phyloP scores from a whole-genome alignment of 352 stramenopile species.

The Globisporangium irregulare region DNA sequence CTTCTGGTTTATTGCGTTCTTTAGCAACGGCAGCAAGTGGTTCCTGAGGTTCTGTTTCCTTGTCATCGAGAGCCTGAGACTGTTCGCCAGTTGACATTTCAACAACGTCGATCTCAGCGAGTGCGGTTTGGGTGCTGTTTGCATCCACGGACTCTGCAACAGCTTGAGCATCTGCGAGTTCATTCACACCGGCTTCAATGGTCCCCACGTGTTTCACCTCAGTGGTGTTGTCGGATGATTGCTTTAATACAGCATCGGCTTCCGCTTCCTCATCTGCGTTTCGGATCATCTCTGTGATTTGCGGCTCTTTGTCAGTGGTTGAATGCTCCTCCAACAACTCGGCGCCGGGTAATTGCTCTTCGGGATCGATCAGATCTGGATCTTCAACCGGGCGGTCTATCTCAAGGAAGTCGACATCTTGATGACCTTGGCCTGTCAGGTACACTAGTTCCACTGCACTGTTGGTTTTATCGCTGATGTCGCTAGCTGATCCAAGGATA shows the following conservation, averaged over 20 bases:
- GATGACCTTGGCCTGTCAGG: conserved; percentile 4
- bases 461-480: background rate
- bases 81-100: background rate
- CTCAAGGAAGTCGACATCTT: conserved; percentile 14
- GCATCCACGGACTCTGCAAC: too few species aligned
- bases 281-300: background rate
- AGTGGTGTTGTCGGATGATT: background rate
- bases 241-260: background rate
- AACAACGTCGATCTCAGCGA: background rate
- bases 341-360: background rate
- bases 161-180: background rate
- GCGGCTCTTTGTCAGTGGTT: background rate
- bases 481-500: background rate
- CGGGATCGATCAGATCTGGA: background rate
- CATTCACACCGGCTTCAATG: background rate
- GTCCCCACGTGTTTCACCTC: background rate
- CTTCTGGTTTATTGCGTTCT: too few species aligned
- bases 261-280: background rate
- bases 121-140: background rate
- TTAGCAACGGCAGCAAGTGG: background rate
- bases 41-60: background rate
- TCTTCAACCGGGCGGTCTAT: background rate
- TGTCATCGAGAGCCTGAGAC: background rate
- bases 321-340: background rate
- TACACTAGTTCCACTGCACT: conserved; percentile 9